Evolutionary conservation across 768 basidiomycete species (phyloP).

Genomic region (Cantharellus cinnabarinus): DNA sequence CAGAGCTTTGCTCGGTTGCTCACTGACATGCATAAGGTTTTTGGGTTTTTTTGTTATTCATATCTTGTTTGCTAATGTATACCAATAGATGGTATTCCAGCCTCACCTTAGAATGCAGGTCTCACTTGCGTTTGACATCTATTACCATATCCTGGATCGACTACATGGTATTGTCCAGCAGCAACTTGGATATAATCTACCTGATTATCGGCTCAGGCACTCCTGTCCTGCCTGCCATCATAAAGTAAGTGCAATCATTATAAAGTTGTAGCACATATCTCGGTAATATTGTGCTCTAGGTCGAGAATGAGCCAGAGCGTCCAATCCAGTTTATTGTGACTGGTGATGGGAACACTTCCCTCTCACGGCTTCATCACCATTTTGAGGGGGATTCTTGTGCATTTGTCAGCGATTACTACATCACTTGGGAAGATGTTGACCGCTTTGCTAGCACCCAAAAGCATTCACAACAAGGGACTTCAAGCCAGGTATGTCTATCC

Average conservation of each 20-base stretch:
- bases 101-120: slow-evolving; percentile 10
- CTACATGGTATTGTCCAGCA: slow-evolving; percentile 12
- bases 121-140: slow-evolving; percentile 19
- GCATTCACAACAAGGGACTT: no score
- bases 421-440: not conserved
- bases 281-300: no score
- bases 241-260: not conserved
- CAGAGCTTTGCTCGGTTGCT: slow-evolving; percentile 14
- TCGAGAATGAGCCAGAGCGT: no score
- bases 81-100: slow-evolving; percentile 14
- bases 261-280: not conserved
- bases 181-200: slow-evolving; percentile 14
- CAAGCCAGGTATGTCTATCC: no score
- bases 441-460: not conserved
- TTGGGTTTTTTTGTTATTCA: not conserved
- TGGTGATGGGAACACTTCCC: not conserved
- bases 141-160: slow-evolving; percentile 13
- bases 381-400: not conserved
- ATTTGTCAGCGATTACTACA: not conserved
- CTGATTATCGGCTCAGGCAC: slow-evolving; percentile 18
- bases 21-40: slow-evolving; percentile 13
- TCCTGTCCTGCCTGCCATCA: slow-evolving; percentile 20
- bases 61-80: no score
- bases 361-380: not conserved
- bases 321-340: not conserved